Evolutionary conservation across 2,329 filamentous ascomycete species (phyloP), one percentile per base, ranked within the genome.

Genomic region (Trichoderma arundinaceum): DNA sequence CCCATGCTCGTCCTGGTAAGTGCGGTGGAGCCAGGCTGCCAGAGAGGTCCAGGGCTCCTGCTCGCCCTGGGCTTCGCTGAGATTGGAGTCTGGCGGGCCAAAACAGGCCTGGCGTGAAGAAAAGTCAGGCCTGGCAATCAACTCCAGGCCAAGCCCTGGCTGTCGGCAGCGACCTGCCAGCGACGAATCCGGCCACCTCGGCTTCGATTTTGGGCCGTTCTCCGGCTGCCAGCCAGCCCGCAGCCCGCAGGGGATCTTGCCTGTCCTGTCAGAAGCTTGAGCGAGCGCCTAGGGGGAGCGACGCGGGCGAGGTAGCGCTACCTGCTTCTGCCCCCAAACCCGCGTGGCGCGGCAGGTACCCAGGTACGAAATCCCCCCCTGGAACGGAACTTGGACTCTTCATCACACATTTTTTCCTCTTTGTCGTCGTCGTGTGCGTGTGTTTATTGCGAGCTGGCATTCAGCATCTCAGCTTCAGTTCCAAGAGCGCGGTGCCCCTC

Each of bases 201-300:
- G 64, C 57, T 35, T 62, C 32, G 57, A 43, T 44, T 53, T 64
- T 44, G 33, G 49, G 17, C 64, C 64, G 64, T 41, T 12, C 41
- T 46, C 57, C 64, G 64, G 58, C 19, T 51, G 53, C 53, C 53
- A 59, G 56, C 56, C 43, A 59, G 28, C 38, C 33, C 9, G 28
- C 38, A 33, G n/a, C n/a, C n/a, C n/a, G n/a, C n/a, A n/a, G n/a
- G n/a, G n/a, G n/a, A n/a, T n/a, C n/a, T n/a, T n/a, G 46, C 58
- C 58, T 52, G 60, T 39, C 38, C 51, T 64, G 60, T 56, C 51
- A 62, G 58, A 62, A 62, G 58, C 58, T 52, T 53, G 38, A 41
- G 58, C 6, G 22, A 52, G 56, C 32, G 43, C 38, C 43, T 48
- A 48, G 43, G n/a, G 19, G 22, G 41, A 22, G 22, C 54, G 28